Base-by-base conservation (phyloP, 116 monocot genomes). In the Dioscorea cayenensis region DNA sequence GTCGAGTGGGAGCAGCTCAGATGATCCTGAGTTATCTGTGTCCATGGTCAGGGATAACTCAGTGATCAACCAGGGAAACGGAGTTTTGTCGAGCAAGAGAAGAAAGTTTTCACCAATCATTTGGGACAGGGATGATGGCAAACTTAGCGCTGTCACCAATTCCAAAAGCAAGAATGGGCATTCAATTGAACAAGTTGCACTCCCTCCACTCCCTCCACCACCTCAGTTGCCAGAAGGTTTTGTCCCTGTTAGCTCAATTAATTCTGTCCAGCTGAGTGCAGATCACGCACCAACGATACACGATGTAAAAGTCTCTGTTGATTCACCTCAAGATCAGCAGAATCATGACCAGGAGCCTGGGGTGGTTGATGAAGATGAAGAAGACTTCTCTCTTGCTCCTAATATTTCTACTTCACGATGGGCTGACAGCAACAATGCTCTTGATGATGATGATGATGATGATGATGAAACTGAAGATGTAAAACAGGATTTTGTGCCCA, bases 331-430 rank as follows among this genome's bases (percentile, higher is more conserved):
- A 14, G 17, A 70, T 29, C 69, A 66, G 10, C 37, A 66, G 23
- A 51, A 58, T 28, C 60, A 43, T 66, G 75, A 76, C 37, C 49
- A 36, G 50, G 83, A 82, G 52, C 63, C 36, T 55, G 76, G 66
- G 37, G 68, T 79, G 38, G 60, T 83, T 60, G 87, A 86, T 2
- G 83, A 78, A 58, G 85, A 84, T 35, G 87, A 92, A 19, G 80
- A 80, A 6, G 79, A 85, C 28, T 65, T 66, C 28, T 72, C 59
- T 13, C 72, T 83, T 0, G 70, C 79, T 3, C 72, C 87, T 62
- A 81, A 85, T 66, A 92, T 96, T n/a, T 82, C 83, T 3, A 71
- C 87, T 7, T 96, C 96, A 6, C 68, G 96, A 37, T 96, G 96
- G 96, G 92, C 93, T 28, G 87, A 82, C 75, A 88, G 78, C 60